Evolutionary conservation across 1,139 yeast genomes (phyloP).

Genomic region (Candida tropicalis): DNA sequence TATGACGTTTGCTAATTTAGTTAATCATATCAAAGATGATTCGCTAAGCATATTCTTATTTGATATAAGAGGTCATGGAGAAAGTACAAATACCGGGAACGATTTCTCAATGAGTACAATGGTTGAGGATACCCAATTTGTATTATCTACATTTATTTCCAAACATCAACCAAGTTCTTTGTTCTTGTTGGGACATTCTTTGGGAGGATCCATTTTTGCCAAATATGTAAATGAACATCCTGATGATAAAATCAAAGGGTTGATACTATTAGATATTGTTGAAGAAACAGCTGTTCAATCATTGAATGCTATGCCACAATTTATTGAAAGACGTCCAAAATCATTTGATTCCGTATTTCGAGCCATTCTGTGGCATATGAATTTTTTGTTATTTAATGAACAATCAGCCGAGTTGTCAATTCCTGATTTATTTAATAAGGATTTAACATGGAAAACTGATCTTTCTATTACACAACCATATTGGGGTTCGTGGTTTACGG

Average conservation of each 20-base stretch:
- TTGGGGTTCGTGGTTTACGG: slow-evolving; percentile 85
- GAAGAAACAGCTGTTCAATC: slow-evolving; percentile 88
- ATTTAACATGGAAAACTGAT: slow-evolving; percentile 63
- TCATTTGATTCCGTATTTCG: slow-evolving; percentile 51
- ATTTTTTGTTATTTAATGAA: slow-evolving; percentile 53
- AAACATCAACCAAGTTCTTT: slow-evolving; percentile 23
- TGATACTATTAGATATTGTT: slow-evolving; percentile 84
- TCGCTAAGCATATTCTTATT: slow-evolving; percentile 60
- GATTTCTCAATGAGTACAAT: slow-evolving; percentile 57
- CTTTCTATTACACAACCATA: slow-evolving; percentile 58
- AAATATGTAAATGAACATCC: slow-evolving; percentile 30
- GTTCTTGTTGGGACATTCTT: slow-evolving; percentile 81
- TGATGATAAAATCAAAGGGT: slow-evolving; percentile 48
- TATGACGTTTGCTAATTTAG: slow-evolving; percentile 67
- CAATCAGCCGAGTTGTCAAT: slow-evolving; percentile 76
- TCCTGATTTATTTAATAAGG: slow-evolving; percentile 56
- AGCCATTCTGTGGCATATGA: slow-evolving; percentile 86
- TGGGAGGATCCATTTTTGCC: slow-evolving; percentile 87
- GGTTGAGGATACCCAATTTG: slow-evolving; percentile 54
- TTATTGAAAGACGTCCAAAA: slow-evolving; percentile 63
- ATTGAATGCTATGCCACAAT: slow-evolving; percentile 63
- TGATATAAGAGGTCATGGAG: slow-evolving; percentile 88
- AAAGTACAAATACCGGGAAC: slow-evolving; percentile 20
- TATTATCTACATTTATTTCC: slow-evolving; percentile 43
- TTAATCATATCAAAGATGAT: slow-evolving; percentile 27